Percentiles rank a stretch among this genome's conserved stretches.
phyloP scores from a whole-genome alignment of 2,329 filamentous ascomycete species.

The Ophiocordyceps camponoti-saundersi region DNA sequence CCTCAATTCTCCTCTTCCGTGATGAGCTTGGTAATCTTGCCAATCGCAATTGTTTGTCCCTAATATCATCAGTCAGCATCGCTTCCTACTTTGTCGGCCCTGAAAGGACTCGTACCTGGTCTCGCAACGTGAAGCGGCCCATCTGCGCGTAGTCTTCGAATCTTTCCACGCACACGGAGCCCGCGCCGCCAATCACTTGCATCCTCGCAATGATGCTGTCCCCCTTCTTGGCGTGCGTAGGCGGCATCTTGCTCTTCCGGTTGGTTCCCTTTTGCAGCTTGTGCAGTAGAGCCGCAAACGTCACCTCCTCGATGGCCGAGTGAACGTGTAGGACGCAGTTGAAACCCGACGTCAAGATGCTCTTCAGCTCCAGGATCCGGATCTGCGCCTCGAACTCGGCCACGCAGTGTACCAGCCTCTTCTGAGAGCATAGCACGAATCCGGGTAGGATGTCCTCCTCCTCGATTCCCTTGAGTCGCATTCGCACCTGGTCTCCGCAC shows the following conservation, averaged over 20 bases:
- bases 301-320: conserved; percentile 93
- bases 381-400: conserved; percentile 89
- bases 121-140: conserved; percentile 77
- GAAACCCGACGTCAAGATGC: conserved; percentile 83
- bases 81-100: not conserved
- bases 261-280: conserved; percentile 90
- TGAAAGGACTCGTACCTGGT: conserved; percentile 41
- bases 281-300: conserved; percentile 73
- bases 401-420: conserved; percentile 85
- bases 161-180: conserved; percentile 77
- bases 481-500: conserved; percentile 85
- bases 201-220: conserved; percentile 83
- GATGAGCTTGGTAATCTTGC: conserved; percentile 89
- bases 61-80: conserved; percentile 18
- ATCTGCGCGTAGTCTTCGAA: conserved; percentile 95
- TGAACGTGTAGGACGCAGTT: conserved; percentile 97
- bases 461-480: conserved; percentile 86
- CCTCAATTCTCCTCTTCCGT: conserved; percentile 11
- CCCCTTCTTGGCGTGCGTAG: conserved; percentile 71
- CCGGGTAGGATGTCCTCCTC: conserved; percentile 94
- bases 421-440: conserved; percentile 90
- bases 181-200: conserved; percentile 71
- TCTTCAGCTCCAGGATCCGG: conserved; percentile 85
- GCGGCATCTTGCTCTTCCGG: conserved; percentile 82
- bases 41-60: conserved; percentile 98